These are phyloP conservation scores for Trametes gibbosa DNA, from an alignment of 768 basidiomycete species.

Conservation along the genomic window DNA sequence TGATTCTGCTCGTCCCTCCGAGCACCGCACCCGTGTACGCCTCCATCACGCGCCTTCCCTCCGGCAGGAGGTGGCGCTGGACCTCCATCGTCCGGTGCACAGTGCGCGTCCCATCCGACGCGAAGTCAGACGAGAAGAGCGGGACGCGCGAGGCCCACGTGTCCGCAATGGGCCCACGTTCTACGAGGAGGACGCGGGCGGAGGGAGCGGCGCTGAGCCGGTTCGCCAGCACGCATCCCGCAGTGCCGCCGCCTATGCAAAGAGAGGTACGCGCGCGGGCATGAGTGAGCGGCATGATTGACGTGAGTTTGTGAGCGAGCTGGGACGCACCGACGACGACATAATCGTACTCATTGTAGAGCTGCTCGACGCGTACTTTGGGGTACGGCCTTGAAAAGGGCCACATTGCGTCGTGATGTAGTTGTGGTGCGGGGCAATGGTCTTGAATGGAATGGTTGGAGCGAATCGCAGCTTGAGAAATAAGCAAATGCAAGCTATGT, in stretches of 20 bases:
- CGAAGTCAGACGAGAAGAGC: slow-evolving; percentile 30
- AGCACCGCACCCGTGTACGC: slow-evolving; percentile 33
- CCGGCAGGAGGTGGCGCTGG: slow-evolving; percentile 3
- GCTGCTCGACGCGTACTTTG: slow-evolving; percentile 4
- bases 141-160: slow-evolving; percentile 31
- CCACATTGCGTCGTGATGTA: slow-evolving; percentile 18
- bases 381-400: slow-evolving; percentile 19
- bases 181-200: slow-evolving; percentile 33
- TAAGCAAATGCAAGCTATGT: no score
- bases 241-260: slow-evolving; percentile 35
- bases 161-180: slow-evolving; percentile 27
- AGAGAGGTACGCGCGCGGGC: no score
- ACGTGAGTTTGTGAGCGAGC: no score
- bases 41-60: slow-evolving; percentile 13
- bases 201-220: slow-evolving; percentile 33
- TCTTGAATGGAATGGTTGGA: no score
- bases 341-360: slow-evolving; percentile 25
- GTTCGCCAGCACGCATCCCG: slow-evolving; percentile 37
- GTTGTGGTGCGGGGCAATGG: no score
- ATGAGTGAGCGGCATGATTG: no score
- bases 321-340: slow-evolving; percentile 27
- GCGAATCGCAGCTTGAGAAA: no score
- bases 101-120: slow-evolving; percentile 24
- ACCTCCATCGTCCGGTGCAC: slow-evolving; percentile 12
- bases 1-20: slow-evolving; percentile 48